phyloP scores from a whole-genome alignment of 306 rosid species.

The Vigna reflexopilosa region DNA sequence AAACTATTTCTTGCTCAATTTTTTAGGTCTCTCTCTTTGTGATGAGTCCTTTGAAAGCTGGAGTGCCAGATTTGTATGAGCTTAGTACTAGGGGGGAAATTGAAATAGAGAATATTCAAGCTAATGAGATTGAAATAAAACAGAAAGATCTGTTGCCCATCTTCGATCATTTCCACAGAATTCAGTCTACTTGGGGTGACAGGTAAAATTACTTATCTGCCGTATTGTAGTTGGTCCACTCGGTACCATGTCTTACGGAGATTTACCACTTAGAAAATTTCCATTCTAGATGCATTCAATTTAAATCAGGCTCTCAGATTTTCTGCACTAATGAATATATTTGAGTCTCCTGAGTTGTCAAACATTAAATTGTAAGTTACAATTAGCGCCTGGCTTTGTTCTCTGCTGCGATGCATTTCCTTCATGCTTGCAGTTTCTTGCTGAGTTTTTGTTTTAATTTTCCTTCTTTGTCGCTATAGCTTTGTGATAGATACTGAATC shows the following conservation, averaged over 20 bases:
- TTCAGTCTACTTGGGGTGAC: constrained; percentile 73
- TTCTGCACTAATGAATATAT: not conserved
- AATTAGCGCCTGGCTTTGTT: constrained; percentile 22
- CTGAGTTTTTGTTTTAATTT: constrained; percentile 29
- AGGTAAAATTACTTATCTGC: constrained; percentile 60
- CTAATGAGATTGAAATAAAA: constrained; percentile 76
- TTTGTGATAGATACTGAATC: constrained; percentile 1
- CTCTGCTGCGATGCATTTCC: constrained; percentile 27
- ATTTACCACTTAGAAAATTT: constrained; percentile 4
- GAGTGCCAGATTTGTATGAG: constrained; percentile 49
- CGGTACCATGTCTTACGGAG: constrained; percentile 5
- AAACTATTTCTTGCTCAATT: constrained; percentile 35
- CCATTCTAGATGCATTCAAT: constrained; percentile 36
- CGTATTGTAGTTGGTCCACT: constrained; percentile 16
- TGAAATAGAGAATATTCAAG: constrained; percentile 78
- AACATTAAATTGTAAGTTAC: constrained; percentile 13
- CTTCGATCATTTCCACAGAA: constrained; percentile 71
- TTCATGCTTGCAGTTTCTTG: constrained; percentile 23
- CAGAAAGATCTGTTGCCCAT: constrained; percentile 86
- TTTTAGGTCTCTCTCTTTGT: constrained; percentile 75
- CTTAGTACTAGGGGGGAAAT: constrained; percentile 66
- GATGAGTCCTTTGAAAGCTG: constrained; percentile 60
- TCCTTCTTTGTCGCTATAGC: constrained; percentile 31
- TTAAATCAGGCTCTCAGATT: constrained; percentile 24
- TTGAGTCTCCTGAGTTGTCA: not conserved